Evolutionary conservation across 805 yeast genomes (phyloP).

Genomic region (Candida chilensis): DNA sequence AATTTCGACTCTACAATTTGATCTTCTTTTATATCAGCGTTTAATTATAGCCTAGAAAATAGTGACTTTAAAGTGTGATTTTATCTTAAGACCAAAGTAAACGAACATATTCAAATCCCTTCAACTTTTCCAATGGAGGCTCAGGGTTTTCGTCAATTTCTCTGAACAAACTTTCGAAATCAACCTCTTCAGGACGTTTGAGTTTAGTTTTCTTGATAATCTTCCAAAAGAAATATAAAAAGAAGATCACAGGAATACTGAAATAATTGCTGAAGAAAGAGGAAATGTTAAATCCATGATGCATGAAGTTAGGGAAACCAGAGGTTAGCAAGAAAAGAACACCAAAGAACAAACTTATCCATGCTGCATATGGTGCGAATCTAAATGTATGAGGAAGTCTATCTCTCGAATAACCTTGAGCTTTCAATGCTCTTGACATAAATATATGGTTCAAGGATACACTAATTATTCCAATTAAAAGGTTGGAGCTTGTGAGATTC

Average conservation of each 20-base stretch:
- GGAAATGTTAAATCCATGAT: constrained; percentile 14
- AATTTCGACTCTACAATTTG: too few relatives aligned
- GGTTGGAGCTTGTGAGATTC: constrained; percentile 16
- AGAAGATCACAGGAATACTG: constrained; percentile 15
- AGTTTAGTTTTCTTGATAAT: constrained; percentile 17
- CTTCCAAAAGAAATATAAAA: constrained; percentile 20
- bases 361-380: constrained; percentile 16
- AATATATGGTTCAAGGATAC: constrained; percentile 19
- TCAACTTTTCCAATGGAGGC: too few relatives aligned
- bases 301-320: constrained; percentile 23
- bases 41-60: too few relatives aligned
- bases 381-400: constrained; percentile 18
- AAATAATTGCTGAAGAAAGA: constrained; percentile 13
- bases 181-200: constrained; percentile 26
- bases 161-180: constrained; percentile 20
- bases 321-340: constrained; percentile 18
- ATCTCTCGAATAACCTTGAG: constrained; percentile 23
- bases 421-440: constrained; percentile 24
- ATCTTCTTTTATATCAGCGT: too few relatives aligned
- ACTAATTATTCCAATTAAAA: constrained; percentile 18
- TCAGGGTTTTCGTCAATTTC: constrained; percentile 20
- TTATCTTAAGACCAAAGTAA: too few relatives aligned
- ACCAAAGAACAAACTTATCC: constrained; percentile 16
- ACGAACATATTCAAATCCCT: too few relatives aligned
- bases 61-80: too few relatives aligned